These are phyloP conservation scores for Apiospora phragmitis DNA, from an alignment of 2,329 filamentous ascomycete species.

Conservation along the genomic window DNA sequence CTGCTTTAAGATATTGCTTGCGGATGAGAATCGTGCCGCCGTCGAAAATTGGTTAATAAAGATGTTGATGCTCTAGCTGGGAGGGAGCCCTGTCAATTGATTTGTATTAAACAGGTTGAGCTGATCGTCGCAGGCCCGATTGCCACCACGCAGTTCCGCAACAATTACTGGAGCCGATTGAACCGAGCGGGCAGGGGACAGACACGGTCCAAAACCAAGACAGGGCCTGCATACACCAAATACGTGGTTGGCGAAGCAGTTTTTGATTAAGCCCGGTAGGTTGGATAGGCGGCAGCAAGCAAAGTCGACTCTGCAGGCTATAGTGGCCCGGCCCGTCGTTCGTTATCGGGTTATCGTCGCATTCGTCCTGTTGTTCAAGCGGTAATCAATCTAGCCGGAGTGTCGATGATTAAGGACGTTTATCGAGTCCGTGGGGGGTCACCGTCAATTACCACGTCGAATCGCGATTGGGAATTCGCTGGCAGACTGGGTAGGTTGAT, in stretches of 20 bases:
- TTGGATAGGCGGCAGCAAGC: not conserved
- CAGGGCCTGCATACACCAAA: not conserved
- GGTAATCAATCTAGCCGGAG: not conserved
- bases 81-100: not conserved
- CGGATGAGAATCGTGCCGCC: not conserved
- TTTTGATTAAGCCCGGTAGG: not conserved
- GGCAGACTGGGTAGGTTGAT: not conserved
- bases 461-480: not conserved
- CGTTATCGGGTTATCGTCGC: constrained; percentile 12
- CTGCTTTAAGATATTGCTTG: not conserved
- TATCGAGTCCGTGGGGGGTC: not conserved
- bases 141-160: constrained; percentile 4
- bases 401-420: not conserved
- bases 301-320: constrained; percentile 12
- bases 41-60: not conserved
- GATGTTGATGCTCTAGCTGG: not conserved
- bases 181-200: not conserved
- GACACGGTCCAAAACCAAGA: not conserved
- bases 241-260: not conserved
- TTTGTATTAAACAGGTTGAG: constrained; percentile 3
- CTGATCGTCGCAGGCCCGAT: constrained; percentile 3
- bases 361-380: constrained; percentile 13
- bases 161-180: constrained; percentile 6
- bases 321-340: constrained; percentile 16
- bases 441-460: not conserved